Evolutionary conservation across 176 grass and related monocot genomes (phyloP).

Genomic region (Miscanthus lutarioriparius): DNA sequence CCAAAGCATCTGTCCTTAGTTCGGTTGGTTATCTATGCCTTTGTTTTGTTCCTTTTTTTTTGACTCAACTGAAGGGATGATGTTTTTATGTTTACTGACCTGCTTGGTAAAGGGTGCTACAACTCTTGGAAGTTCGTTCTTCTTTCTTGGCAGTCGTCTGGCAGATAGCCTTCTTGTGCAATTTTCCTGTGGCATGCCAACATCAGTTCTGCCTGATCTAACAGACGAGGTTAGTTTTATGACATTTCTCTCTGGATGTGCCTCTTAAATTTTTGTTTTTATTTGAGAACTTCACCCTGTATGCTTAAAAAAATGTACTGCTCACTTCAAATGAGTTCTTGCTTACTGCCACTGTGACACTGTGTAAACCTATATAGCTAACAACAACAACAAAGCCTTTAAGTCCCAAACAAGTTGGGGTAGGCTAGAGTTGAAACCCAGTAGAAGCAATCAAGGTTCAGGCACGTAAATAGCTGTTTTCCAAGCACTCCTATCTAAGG

Average conservation of each 20-base stretch:
- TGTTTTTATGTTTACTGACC: conserved; percentile 9
- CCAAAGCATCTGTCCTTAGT: conserved; percentile 87
- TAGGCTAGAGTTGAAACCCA: no score
- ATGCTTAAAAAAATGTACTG: not conserved
- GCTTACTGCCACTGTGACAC: not conserved
- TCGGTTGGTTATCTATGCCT: conserved; percentile 62
- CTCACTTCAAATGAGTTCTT: not conserved
- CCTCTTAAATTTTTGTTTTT: conserved; percentile 7
- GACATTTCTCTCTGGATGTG: conserved; percentile 25
- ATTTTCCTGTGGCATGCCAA: conserved; percentile 61
- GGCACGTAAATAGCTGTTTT: no score
- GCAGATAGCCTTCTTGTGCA: conserved; percentile 98
- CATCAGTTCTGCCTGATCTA: conserved; percentile 44
- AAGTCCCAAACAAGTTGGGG: no score
- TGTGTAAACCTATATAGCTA: not conserved
- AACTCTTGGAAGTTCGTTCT: conserved; percentile 83
- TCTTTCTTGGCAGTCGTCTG: conserved; percentile 92
- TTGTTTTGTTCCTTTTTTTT: conserved; percentile 14
- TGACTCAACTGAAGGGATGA: not conserved
- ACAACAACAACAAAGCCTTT: no score
- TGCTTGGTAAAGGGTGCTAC: conserved; percentile 61
- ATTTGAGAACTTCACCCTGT: not conserved
- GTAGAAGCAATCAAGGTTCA: no score
- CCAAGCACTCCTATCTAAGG: no score
- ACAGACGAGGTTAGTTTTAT: conserved; percentile 65